Evolutionary conservation across 768 basidiomycete genomes (phyloP).

Genomic region (Brasilioporus rufonigricans): DNA sequence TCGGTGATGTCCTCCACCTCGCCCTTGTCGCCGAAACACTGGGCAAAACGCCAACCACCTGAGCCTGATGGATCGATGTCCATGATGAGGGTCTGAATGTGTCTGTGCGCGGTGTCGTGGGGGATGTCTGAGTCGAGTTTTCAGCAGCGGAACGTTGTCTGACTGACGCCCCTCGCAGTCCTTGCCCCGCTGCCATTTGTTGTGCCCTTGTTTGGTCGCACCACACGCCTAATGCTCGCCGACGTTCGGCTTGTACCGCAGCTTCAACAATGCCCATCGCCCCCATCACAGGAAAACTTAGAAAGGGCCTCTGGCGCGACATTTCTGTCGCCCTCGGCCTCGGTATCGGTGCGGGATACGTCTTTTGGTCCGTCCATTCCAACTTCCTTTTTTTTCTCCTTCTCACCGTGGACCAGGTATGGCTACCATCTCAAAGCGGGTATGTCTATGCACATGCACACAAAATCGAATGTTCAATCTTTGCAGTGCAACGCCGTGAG

Average conservation of each 20-base stretch:
- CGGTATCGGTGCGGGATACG: slow-evolving; percentile 70
- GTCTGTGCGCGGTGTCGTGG: slow-evolving; percentile 11
- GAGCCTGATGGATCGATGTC: slow-evolving; percentile 82
- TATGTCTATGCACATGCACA: slow-evolving; percentile 38
- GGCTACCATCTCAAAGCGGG: slow-evolving; percentile 72
- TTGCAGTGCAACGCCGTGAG: slow-evolving; percentile 76
- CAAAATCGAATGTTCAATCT: slow-evolving; percentile 13
- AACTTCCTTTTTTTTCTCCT: slow-evolving; percentile 14
- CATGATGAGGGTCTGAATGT: slow-evolving; percentile 43
- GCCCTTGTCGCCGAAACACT: slow-evolving; percentile 99
- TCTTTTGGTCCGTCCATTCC: slow-evolving; percentile 70
- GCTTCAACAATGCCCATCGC: slow-evolving; percentile 69
- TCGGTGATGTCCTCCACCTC: slow-evolving; percentile 99
- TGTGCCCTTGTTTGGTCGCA: slow-evolving; percentile 32
- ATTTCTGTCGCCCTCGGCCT: slow-evolving; percentile 72
- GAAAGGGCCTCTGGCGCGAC: slow-evolving; percentile 90
- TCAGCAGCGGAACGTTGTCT: slow-evolving; percentile 16
- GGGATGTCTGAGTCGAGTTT: slow-evolving; percentile 9
- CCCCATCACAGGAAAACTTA: slow-evolving; percentile 91
- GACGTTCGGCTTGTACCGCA: slow-evolving; percentile 30
- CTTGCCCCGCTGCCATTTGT: slow-evolving; percentile 24
- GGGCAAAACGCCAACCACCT: slow-evolving; percentile 97
- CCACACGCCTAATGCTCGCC: not conserved
- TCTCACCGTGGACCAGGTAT: slow-evolving; percentile 58
- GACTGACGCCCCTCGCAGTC: slow-evolving; percentile 16